phyloP scores from a whole-genome alignment of 495 filamentous ascomycete genomes.

The Talaromyces proteolyticus region DNA sequence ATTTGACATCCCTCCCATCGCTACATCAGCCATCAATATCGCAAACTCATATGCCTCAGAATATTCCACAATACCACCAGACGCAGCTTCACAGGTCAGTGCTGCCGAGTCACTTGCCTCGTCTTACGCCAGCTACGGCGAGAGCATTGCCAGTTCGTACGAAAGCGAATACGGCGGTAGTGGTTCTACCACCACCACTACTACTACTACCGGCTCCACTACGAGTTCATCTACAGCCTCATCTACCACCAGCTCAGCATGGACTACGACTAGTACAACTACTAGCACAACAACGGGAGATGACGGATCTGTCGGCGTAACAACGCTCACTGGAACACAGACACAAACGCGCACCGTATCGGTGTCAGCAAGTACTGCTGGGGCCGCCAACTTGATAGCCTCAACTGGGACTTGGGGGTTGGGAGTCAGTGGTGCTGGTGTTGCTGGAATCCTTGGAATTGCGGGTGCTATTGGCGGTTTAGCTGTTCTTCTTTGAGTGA shows the following conservation, averaged over 20 bases:
- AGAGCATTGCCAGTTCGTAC: neutral
- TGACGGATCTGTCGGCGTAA: neutral
- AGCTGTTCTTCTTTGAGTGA: neutral
- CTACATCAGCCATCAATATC: neutral
- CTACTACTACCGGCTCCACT: neutral
- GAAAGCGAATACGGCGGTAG: neutral
- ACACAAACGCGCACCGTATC: neutral
- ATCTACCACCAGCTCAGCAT: neutral
- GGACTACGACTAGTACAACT: neutral
- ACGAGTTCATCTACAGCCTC: neutral
- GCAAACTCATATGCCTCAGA: neutral
- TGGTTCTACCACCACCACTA: neutral
- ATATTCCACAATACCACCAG: neutral
- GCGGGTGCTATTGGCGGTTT: neutral
- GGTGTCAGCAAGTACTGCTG: neutral
- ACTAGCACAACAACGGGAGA: neutral
- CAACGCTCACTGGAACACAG: neutral
- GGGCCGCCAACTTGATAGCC: neutral
- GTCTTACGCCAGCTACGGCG: neutral
- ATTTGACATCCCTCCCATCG: neutral
- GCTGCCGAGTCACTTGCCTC: neutral
- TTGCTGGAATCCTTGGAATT: neutral
- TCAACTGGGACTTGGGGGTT: neutral
- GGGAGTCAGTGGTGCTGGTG: neutral
- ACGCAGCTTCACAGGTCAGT: neutral